Percentiles rank a stretch among this genome's conserved stretches.
phyloP scores from a whole-genome alignment of 495 filamentous ascomycete genomes.

The Penicillium daleae region DNA sequence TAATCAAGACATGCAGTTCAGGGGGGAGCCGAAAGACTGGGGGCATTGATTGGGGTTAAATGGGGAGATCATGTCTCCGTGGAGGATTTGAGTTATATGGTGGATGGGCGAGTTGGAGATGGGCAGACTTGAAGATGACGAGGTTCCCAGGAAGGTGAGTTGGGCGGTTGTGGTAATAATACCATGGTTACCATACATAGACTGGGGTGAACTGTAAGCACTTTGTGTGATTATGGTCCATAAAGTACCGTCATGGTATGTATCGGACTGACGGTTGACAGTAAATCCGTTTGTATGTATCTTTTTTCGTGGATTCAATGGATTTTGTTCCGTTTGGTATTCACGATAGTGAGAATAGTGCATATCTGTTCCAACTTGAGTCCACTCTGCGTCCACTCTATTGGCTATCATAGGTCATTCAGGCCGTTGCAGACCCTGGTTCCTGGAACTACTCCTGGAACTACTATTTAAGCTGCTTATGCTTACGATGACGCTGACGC shows the following conservation, averaged over 20 bases:
- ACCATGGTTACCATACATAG: neutral
- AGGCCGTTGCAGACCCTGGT: too few relatives aligned
- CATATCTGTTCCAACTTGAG: too few relatives aligned
- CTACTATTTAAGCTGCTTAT: too few relatives aligned
- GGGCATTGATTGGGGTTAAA: slow-evolving; percentile 8
- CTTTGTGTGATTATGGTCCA: neutral
- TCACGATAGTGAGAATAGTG: too few relatives aligned
- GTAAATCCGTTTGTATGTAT: neutral
- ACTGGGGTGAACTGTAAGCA: neutral
- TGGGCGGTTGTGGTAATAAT: neutral
- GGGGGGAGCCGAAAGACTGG: slow-evolving; percentile 54
- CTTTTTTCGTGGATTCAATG: too few relatives aligned
- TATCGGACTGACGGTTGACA: neutral
- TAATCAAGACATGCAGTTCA: slow-evolving; percentile 60
- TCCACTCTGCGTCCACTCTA: too few relatives aligned
- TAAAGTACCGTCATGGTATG: neutral
- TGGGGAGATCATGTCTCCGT: neutral
- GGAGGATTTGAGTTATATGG: neutral
- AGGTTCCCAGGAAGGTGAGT: neutral
- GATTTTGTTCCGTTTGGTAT: too few relatives aligned
- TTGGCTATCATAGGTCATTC: too few relatives aligned
- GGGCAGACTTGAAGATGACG: neutral
- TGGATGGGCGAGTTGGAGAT: neutral
- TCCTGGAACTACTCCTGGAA: too few relatives aligned
- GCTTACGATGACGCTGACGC: too few relatives aligned